Conservation (phyloP, 1,284 basidiomycete species). For the Xerocomus alliaceus region DNA sequence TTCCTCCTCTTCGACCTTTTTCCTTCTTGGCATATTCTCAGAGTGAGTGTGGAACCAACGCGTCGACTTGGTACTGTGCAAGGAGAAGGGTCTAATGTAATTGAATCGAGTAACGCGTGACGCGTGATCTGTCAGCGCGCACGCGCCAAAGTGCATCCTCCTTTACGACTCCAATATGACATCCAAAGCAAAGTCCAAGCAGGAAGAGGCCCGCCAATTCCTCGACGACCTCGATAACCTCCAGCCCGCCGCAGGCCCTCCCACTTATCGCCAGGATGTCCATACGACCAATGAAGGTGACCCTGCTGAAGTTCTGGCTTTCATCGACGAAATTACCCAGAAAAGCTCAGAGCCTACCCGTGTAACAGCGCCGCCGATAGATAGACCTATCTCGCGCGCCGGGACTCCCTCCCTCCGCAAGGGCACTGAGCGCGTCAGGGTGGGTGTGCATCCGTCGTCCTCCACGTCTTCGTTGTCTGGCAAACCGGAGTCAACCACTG, state of each 20-base stretch:
- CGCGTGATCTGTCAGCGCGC: background rate
- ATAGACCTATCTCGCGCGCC: conserved; percentile 68
- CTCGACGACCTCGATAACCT: conserved; percentile 76
- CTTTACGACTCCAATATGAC: conserved; percentile 43
- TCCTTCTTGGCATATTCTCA: conserved; percentile 35
- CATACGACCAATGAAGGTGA: conserved; percentile 57
- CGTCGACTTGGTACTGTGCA: too few species aligned
- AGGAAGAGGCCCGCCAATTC: conserved; percentile 87
- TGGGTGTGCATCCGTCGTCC: conserved; percentile 54
- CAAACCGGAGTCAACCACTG: conserved; percentile 39
- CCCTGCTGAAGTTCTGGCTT: conserved; percentile 83
- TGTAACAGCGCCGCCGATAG: conserved; percentile 57
- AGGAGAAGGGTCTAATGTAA: background rate
- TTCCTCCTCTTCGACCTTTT: conserved; percentile 41
- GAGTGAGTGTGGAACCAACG: background rate
- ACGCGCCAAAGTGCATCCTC: conserved; percentile 6
- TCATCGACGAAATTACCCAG: conserved; percentile 93
- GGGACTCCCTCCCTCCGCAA: conserved; percentile 77
- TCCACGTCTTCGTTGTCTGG: conserved; percentile 50
- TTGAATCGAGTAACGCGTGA: conserved; percentile 26
- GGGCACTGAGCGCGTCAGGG: conserved; percentile 76
- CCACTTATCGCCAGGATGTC: conserved; percentile 22
- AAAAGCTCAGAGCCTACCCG: conserved; percentile 81
- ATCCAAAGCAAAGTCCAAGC: conserved; percentile 78
- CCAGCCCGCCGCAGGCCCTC: conserved; percentile 44